Conservation (phyloP, 257 asterid species). For the Schizonepeta tenuifolia region DNA sequence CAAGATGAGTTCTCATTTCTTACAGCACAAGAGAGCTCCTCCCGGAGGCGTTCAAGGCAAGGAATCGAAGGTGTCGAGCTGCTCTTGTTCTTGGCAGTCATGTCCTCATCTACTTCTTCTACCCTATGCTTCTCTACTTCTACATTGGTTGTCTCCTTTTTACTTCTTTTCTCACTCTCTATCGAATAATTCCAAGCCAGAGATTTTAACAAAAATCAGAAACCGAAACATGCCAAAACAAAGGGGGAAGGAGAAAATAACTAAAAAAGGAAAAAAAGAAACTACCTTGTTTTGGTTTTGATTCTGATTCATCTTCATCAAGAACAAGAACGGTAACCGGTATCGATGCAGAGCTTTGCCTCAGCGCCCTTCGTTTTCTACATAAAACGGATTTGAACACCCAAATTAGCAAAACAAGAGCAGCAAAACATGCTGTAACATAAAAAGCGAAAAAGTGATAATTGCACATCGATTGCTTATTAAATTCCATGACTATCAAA, state of each 20-base stretch:
- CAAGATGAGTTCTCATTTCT: constrained; percentile 24
- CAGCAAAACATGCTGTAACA: not conserved
- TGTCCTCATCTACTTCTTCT: constrained; percentile 35
- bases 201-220: constrained; percentile 14
- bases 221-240: not conserved
- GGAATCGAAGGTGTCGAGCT: constrained; percentile 55
- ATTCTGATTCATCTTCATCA: constrained; percentile 41
- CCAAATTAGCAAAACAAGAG: constrained; percentile 11
- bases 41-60: constrained; percentile 85
- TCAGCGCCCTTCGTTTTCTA: constrained; percentile 76
- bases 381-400: constrained; percentile 20
- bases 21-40: constrained; percentile 98
- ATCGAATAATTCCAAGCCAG: constrained; percentile 8
- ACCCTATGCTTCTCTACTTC: constrained; percentile 38
- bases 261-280: not conserved
- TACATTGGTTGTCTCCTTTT: constrained; percentile 23
- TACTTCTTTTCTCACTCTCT: constrained; percentile 43
- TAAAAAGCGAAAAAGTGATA: not conserved
- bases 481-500: constrained; percentile 19
- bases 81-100: constrained; percentile 37
- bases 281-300: constrained; percentile 55
- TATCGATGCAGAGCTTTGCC: constrained; percentile 52
- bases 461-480: constrained; percentile 17
- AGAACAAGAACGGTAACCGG: constrained; percentile 55
- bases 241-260: not conserved